Evolutionary conservation across 768 basidiomycete species (phyloP), one percentile per base, ranked within the genome.

Genomic region (Phallus indusiatus): DNA sequence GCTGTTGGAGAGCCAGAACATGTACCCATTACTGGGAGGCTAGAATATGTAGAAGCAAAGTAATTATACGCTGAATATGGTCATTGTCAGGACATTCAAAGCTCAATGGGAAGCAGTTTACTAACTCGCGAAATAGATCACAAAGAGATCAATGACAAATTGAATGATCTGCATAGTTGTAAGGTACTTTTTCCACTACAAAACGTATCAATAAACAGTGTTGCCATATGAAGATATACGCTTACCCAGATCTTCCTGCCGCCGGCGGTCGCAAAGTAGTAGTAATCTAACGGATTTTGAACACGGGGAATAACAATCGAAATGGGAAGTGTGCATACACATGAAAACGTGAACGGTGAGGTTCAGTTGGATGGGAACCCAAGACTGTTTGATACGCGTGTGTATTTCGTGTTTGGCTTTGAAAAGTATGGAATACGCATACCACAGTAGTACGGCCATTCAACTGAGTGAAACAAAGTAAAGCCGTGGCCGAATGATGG

Each of bases 211-310:
- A 5, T 24, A 47, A 24, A 48, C 35, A 34, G 28, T 22, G 36
- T 11, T 42, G 33, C 12, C 18, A 16, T 21, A 16, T 9, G 24
- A 24, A 34, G n/a, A 5, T 11, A 21, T 11, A 5, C 18, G 70
- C 79, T 55, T 73, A 94, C 93, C 94, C 96, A 98, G 74, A 98
- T 92, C 75, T 80, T 90, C 68, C 88, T 88, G 62, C 96, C 96
- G 68, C 95, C 93, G 54, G 96, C 94, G 54, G 96, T 97, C 22
- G 94, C 94, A 74, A 88, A 98, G 76, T 99, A 99, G 76, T 99
- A 99, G 73, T 98, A 99, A 76, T 99, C 94, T 94, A 67, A 18
- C 12, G 53, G 36, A 18, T 35, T 51, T 37, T 64, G n/a, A 61
- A 17, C 18, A 22, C 59, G 24, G 46, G 22, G 42, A 52, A 50